These are phyloP conservation scores for Epithele typhae DNA, from an alignment of 768 basidiomycete species.

Conservation along the genomic window DNA sequence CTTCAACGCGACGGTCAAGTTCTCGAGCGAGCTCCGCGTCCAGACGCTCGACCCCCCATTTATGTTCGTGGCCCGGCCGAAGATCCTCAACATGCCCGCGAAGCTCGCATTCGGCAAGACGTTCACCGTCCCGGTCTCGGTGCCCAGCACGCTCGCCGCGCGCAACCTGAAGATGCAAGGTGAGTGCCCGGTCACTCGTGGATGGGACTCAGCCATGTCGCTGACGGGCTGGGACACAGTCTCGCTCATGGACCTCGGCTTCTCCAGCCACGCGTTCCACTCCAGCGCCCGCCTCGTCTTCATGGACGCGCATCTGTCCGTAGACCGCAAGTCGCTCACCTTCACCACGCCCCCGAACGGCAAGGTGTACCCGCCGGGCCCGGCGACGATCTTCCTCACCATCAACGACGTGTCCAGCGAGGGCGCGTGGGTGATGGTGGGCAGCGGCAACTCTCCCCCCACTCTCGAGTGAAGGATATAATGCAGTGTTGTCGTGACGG, in stretches of 20 bases:
- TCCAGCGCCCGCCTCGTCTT: conserved; percentile 75
- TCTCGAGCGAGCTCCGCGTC: conserved; percentile 84
- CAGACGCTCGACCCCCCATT: conserved; percentile 88
- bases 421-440: conserved; percentile 64
- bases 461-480: conserved; percentile 37
- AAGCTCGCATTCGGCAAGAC: conserved; percentile 43
- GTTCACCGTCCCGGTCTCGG: conserved; percentile 41
- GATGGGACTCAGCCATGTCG: no score
- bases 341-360: conserved; percentile 61
- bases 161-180: conserved; percentile 41
- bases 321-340: conserved; percentile 44
- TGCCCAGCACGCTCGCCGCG: conserved; percentile 31
- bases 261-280: conserved; percentile 72
- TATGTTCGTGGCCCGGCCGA: conserved; percentile 59
- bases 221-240: conserved; percentile 36
- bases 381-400: conserved; percentile 68
- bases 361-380: conserved; percentile 73
- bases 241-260: conserved; percentile 75
- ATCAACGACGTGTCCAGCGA: conserved; percentile 59
- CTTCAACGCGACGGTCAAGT: conserved; percentile 41
- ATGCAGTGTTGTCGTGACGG: no score
- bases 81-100: conserved; percentile 32
- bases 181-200: conserved; percentile 13
- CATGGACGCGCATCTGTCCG: conserved; percentile 42
- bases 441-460: conserved; percentile 57